A percentile compares a stretch with the other conserved stretches of the same genome.
phyloP scores from a whole-genome alignment of 805 yeast species.

The Candida jianshihensis region DNA sequence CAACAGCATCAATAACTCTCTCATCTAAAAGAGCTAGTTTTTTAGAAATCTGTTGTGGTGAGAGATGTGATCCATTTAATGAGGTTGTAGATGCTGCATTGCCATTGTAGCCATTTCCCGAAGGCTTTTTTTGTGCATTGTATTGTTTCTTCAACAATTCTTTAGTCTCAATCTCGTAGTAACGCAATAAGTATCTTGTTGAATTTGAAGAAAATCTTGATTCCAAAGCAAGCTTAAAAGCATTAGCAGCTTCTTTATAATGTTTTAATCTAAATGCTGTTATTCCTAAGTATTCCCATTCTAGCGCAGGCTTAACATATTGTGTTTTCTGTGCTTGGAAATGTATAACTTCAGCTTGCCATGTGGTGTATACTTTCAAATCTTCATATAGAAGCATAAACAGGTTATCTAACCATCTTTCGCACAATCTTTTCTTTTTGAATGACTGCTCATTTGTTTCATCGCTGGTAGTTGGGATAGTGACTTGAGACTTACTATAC shows the following conservation, averaged over 20 bases:
- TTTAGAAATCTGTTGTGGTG: slow-evolving; percentile 24
- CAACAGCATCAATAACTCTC: slow-evolving; percentile 54
- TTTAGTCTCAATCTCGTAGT: slow-evolving; percentile 45
- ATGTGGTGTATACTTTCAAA: slow-evolving; percentile 75
- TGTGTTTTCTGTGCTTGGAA: slow-evolving; percentile 82
- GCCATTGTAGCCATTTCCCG: too few relatives aligned
- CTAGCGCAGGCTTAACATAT: slow-evolving; percentile 70
- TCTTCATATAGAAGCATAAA: slow-evolving; percentile 69
- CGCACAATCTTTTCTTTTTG: slow-evolving; percentile 60
- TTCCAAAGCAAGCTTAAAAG: slow-evolving; percentile 66
- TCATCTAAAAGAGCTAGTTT: slow-evolving; percentile 32
- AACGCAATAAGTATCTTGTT: slow-evolving; percentile 64
- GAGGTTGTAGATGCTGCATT: slow-evolving; percentile 14
- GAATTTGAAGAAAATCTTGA: slow-evolving; percentile 78
- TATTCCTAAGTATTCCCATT: slow-evolving; percentile 89
- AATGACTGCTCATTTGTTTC: slow-evolving; percentile 38
- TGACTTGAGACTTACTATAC: slow-evolving; percentile 31
- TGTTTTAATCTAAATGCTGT: slow-evolving; percentile 84
- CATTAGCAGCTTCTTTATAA: slow-evolving; percentile 77
- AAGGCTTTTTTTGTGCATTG: slow-evolving; percentile 15
- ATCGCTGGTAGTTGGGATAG: too few relatives aligned
- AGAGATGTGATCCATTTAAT: slow-evolving; percentile 9
- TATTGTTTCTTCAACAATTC: slow-evolving; percentile 20
- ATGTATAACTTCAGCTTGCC: slow-evolving; percentile 89
- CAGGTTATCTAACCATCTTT: slow-evolving; percentile 66